A percentile compares a stretch with the other conserved stretches of the same genome.
Conservation (phyloP, 306 rosid species). For the Arachis hypogaea region DNA sequence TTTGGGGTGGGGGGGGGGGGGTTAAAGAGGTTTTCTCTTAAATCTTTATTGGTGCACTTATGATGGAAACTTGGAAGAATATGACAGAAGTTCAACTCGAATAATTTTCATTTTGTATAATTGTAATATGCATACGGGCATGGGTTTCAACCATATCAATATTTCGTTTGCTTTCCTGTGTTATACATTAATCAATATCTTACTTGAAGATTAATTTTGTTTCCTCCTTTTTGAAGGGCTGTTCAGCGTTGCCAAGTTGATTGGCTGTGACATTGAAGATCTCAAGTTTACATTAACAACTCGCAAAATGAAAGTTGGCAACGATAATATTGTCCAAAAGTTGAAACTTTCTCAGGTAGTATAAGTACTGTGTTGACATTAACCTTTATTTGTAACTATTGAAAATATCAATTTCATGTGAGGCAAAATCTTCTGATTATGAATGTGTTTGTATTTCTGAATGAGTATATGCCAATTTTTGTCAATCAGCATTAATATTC, state of each 20-base stretch:
- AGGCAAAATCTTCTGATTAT: constrained; percentile 13
- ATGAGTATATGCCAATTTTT: constrained; percentile 27
- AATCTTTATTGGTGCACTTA: constrained; percentile 26
- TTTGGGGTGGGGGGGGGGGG: constrained; percentile 7
- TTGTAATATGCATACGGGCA: constrained; percentile 10
- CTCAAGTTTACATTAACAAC: constrained; percentile 80
- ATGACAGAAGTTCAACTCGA: not conserved
- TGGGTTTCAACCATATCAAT: constrained; percentile 1
- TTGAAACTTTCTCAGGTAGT: constrained; percentile 85
- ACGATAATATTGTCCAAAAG: constrained; percentile 88
- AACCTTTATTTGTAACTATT: constrained; percentile 28
- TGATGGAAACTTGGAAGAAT: not conserved
- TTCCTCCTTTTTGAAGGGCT: constrained; percentile 63
- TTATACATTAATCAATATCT: constrained; percentile 32
- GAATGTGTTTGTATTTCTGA: constrained; percentile 21
- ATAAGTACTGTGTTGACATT: constrained; percentile 31
- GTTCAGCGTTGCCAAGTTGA: constrained; percentile 64
- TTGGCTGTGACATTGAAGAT: constrained; percentile 79
- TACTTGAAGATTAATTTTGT: constrained; percentile 32
- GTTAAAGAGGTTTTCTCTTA: constrained; percentile 33
- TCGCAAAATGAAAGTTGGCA: constrained; percentile 93
- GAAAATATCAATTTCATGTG: constrained; percentile 11
- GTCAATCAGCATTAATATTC: constrained; percentile 10
- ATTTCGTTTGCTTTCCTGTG: constrained; percentile 3
- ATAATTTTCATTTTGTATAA: constrained; percentile 13